Evolutionary conservation across 2,329 filamentous ascomycete species (phyloP).

Genomic region (Talaromyces sp.): DNA sequence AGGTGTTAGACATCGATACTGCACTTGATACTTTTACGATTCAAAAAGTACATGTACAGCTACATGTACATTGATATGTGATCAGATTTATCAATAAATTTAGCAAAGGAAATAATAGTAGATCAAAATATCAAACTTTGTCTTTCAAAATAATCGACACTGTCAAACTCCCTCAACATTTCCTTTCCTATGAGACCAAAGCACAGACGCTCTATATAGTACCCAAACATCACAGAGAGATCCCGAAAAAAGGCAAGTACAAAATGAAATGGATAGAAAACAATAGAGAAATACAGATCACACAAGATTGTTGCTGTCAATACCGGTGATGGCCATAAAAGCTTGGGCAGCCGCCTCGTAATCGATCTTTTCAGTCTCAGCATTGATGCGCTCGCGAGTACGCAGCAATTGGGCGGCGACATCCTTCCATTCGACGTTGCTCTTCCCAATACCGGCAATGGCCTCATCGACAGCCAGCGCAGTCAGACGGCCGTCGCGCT

Average conservation of each 20-base stretch:
- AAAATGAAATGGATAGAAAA: no score
- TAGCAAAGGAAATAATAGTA: no score
- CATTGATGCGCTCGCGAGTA: neutral
- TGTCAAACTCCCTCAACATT: neutral
- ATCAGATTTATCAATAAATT: no score
- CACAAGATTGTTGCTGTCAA: neutral
- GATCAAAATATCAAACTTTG: neutral
- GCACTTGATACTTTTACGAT: no score
- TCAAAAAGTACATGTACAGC: no score
- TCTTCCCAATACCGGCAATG: neutral
- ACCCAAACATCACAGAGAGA: no score
- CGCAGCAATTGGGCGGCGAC: neutral
- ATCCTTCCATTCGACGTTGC: neutral
- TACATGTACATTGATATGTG: no score
- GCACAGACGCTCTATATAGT: neutral
- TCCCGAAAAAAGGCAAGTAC: no score
- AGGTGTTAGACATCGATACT: no score
- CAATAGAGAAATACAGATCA: neutral
- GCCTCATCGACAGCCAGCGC: neutral
- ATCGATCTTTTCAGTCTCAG: neutral
- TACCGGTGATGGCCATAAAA: neutral
- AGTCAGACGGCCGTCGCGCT: neutral
- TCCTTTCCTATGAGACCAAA: neutral
- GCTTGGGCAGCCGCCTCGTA: neutral
- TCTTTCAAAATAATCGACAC: neutral